phyloP scores from a whole-genome alignment of 2,329 filamentous ascomycete genomes.

The Aspergillus vadensis region DNA sequence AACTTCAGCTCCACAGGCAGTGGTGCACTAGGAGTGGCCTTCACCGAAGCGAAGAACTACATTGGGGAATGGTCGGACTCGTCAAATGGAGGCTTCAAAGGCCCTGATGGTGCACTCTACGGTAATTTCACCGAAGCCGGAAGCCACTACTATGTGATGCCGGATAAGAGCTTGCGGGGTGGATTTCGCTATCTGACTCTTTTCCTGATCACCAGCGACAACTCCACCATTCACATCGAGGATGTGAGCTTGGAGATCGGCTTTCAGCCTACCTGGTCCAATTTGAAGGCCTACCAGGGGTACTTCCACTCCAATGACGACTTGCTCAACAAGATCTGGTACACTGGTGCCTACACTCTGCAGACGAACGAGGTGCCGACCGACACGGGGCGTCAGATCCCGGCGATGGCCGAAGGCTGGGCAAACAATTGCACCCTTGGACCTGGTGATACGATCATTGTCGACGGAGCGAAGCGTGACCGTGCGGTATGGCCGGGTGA shows the following conservation, averaged over 20 bases:
- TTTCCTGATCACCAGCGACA: conserved; percentile 37
- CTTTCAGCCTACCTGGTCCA: conserved; percentile 55
- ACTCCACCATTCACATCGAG: conserved; percentile 39
- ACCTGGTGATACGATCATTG: conserved; percentile 45
- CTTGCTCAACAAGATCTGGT: conserved; percentile 60
- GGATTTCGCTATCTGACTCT: conserved; percentile 50
- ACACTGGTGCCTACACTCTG: conserved; percentile 57
- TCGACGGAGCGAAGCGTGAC: conserved; percentile 49
- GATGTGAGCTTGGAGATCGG: conserved; percentile 48
- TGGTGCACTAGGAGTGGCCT: conserved; percentile 49
- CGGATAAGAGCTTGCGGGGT: conserved; percentile 43
- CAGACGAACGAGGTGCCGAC: conserved; percentile 49
- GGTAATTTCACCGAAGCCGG: conserved; percentile 38
- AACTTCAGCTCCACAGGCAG: conserved; percentile 48
- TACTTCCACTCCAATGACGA: conserved; percentile 56
- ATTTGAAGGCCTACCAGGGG: conserved; percentile 55
- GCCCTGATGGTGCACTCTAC: conserved; percentile 47
- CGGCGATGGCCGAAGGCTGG: conserved; percentile 37
- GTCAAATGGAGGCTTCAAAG: conserved; percentile 50
- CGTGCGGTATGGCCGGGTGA: conserved; percentile 52
- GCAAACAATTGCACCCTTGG: conserved; percentile 44
- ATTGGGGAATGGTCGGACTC: conserved; percentile 52
- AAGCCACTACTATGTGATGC: conserved; percentile 42
- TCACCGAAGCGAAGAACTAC: conserved; percentile 53
- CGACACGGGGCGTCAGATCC: conserved; percentile 40